phyloP scores from a whole-genome alignment of 2,329 filamentous ascomycete genomes.

The Penicillium sp. region DNA sequence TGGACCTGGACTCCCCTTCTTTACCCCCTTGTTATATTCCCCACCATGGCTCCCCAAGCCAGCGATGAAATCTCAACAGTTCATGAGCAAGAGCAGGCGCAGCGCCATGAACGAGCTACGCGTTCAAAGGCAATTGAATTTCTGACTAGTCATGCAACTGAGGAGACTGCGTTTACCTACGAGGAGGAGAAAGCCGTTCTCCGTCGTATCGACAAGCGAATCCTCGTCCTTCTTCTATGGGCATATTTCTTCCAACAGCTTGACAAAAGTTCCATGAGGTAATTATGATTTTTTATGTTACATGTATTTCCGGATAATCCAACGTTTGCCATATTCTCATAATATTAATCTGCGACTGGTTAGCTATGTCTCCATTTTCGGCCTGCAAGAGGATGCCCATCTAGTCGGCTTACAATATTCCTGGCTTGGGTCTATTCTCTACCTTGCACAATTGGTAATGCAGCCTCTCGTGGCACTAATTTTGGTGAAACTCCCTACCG shows the following conservation, averaged over 20 bases:
- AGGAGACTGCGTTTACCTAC: conserved; percentile 42
- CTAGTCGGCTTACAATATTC: conserved; percentile 54
- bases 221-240: conserved; percentile 54
- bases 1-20: not conserved
- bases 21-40: not conserved
- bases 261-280: conserved; percentile 42
- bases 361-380: conserved; percentile 32
- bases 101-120: not conserved
- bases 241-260: conserved; percentile 62
- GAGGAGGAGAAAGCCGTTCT: conserved; percentile 48
- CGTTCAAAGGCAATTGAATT: conserved; percentile 5
- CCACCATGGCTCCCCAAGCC: not conserved
- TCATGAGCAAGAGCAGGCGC: not conserved
- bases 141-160: not conserved
- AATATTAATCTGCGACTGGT: not conserved
- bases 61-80: conserved; percentile 1
- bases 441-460: conserved; percentile 60
- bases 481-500: conserved; percentile 45
- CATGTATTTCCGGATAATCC: no score
- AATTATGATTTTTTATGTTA: not conserved
- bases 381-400: conserved; percentile 49
- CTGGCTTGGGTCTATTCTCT: conserved; percentile 63
- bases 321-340: no score
- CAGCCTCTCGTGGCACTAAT: conserved; percentile 56
- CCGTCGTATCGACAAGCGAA: conserved; percentile 48